Evolutionary conservation across 2,329 filamentous ascomycete genomes (phyloP), one percentile per base, ranked within the genome.

Genomic region (Xylariales sp.): DNA sequence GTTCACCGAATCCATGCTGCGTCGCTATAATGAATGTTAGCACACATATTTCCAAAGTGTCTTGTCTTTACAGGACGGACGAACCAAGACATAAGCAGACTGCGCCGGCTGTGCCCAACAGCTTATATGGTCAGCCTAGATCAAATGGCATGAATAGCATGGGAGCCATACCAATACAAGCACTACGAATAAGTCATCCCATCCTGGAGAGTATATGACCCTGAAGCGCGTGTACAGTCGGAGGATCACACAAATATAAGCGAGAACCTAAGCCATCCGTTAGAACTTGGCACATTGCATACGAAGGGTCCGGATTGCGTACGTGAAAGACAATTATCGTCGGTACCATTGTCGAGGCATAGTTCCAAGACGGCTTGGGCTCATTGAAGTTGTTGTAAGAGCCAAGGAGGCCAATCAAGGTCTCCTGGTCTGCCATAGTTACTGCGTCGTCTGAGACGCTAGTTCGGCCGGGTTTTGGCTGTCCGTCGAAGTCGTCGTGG

Each of bases 141-240:
- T 31, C 4, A 18, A 14, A 32, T 16, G 9, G 18, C 9, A 9
- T 12, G 7, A 9, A 20, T 31, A 18, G 7, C 10, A 21, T 31
- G 15, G 21, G 15, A 4, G 1, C 16, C 42, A 11, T 4, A 45
- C 45, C 43, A 47, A 15, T 5, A 42, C 16, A 45, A 41, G 18
- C 45, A 52, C 25, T n/a, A 55, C 43, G 19, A 52, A 53, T 3
- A 52, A 20, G 25, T 55, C 52, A 31, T 55, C 52, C 51, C 50
- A 55, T 14, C 52, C 51, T 14, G 44, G 47, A 16, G 48, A 45
- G 7, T 46, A 36, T 4, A 51, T 31, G 11, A 53, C 37, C 15
- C 31, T 44, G 8, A 53, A 28, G 16, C 52, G 50, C 5, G 49
- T 42, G 39, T 52, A 52, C 12, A 55, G 44, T 16, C 52, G 52